phyloP scores from a whole-genome alignment of 225 moss, liverwort and hornwort genomes.

The Thuidium tamariscinum region DNA sequence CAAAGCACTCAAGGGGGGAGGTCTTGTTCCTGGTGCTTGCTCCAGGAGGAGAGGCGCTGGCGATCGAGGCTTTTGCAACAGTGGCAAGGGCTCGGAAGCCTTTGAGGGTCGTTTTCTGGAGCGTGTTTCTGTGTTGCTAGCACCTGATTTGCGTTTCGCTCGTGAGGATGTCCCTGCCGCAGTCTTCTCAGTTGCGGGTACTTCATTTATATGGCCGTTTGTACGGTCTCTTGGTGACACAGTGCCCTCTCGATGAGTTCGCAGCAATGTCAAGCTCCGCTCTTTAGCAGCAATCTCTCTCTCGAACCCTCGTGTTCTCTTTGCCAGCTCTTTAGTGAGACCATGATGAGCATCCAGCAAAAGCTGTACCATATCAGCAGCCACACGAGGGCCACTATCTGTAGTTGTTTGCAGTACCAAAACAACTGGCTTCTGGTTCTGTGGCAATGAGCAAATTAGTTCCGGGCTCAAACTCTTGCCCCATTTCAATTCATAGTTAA shows the following conservation, averaged over 20 bases:
- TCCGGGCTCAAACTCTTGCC: slow-evolving; percentile 8
- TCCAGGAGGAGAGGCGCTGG: not conserved
- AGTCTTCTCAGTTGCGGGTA: not conserved
- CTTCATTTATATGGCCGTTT: slow-evolving; percentile 5
- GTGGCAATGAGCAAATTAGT: slow-evolving; percentile 8
- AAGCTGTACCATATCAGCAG: slow-evolving; percentile 29
- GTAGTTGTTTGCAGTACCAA: slow-evolving; percentile 14
- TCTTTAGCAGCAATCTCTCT: slow-evolving; percentile 28
- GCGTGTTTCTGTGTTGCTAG: not conserved
- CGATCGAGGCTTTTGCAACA: not conserved
- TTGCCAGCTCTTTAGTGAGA: slow-evolving; percentile 11
- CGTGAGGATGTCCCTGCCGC: slow-evolving; percentile 1
- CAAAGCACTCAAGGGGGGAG: slow-evolving; percentile 21
- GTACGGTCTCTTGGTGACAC: not conserved
- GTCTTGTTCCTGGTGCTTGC: not conserved
- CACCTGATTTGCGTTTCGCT: slow-evolving; percentile 23
- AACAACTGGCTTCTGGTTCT: not conserved
- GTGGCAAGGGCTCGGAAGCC: not conserved
- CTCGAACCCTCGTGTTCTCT: slow-evolving; percentile 12
- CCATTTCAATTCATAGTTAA: slow-evolving; percentile 21
- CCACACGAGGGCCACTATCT: slow-evolving; percentile 14
- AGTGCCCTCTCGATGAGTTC: not conserved
- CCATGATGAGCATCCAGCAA: slow-evolving; percentile 21
- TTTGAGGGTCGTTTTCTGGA: slow-evolving; percentile 27
- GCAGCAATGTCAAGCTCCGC: not conserved